These are phyloP conservation scores for Calonectria hawksworthii DNA, from an alignment of 2,329 filamentous ascomycete genomes.

Conservation along the genomic window DNA sequence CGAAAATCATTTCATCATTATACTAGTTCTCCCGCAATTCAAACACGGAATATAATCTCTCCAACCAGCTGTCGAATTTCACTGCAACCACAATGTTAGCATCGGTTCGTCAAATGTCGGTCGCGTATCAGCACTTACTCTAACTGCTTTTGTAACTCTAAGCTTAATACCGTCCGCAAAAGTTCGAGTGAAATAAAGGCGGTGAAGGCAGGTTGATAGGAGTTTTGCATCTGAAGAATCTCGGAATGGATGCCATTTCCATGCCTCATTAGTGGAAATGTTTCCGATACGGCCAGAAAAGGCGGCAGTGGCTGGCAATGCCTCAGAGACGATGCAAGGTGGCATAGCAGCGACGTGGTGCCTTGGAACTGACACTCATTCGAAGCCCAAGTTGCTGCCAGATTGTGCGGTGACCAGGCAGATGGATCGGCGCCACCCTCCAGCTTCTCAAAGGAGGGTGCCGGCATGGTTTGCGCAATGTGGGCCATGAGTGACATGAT, in stretches of 20 bases:
- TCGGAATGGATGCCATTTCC: conserved; percentile 12
- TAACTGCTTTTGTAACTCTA: conserved; percentile 30
- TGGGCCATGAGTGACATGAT: conserved; percentile 28
- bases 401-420: neutral
- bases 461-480: conserved; percentile 23
- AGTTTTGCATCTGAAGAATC: conserved; percentile 15
- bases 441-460: neutral
- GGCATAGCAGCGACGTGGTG: conserved; percentile 25
- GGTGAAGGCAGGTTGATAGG: conserved; percentile 19
- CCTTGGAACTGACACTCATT: conserved; percentile 19
- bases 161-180: conserved; percentile 21
- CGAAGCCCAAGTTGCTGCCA: conserved; percentile 15
- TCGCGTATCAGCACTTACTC: conserved; percentile 2
- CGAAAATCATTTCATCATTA: neutral
- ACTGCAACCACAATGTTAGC: neutral
- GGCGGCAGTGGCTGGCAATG: conserved; percentile 23
- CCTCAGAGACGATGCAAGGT: conserved; percentile 23
- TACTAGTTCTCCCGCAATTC: neutral
- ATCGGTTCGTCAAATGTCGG: neutral
- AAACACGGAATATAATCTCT: conserved; percentile 13
- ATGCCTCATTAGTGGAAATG: conserved; percentile 16
- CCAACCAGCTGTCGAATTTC: conserved; percentile 15
- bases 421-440: neutral
- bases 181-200: conserved; percentile 29
- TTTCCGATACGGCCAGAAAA: conserved; percentile 13